phyloP scores from a whole-genome alignment of 2,329 filamentous ascomycete genomes.

The Beauveria sp. region DNA sequence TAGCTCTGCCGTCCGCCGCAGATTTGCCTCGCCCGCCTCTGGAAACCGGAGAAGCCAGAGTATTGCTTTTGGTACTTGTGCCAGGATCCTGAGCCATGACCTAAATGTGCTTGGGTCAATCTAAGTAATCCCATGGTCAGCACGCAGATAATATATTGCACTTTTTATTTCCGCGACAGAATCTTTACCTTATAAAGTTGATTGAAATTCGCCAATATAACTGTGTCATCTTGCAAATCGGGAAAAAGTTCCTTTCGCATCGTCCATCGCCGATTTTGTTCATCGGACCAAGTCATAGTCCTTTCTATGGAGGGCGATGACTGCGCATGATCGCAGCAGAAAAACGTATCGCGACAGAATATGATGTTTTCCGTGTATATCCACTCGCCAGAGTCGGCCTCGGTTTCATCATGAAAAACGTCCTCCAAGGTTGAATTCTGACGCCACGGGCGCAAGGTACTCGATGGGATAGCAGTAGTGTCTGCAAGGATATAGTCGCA shows the following conservation, averaged over 20 bases:
- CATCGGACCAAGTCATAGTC: constrained; percentile 70
- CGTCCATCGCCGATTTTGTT: constrained; percentile 74
- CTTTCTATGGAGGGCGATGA: constrained; percentile 68
- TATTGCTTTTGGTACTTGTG: constrained; percentile 76
- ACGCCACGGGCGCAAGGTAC: constrained; percentile 73
- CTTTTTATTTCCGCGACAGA: not conserved
- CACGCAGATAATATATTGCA: not conserved
- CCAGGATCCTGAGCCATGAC: constrained; percentile 87
- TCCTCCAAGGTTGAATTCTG: constrained; percentile 69
- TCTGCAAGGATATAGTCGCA: constrained; percentile 96
- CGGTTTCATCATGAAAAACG: constrained; percentile 56
- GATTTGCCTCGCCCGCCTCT: constrained; percentile 80
- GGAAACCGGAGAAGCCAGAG: constrained; percentile 97
- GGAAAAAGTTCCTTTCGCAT: constrained; percentile 95
- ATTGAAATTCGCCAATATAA: constrained; percentile 97
- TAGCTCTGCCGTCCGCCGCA: constrained; percentile 67
- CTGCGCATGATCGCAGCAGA: constrained; percentile 94
- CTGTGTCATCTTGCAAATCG: constrained; percentile 66
- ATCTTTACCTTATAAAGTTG: constrained; percentile 84
- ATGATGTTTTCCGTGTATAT: constrained; percentile 96
- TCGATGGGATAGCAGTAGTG: constrained; percentile 72
- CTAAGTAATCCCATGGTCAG: constrained; percentile 27
- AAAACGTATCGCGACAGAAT: constrained; percentile 90
- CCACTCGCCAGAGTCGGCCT: constrained; percentile 69
- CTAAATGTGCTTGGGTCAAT: constrained; percentile 97